Percentiles rank a stretch among this genome's conserved stretches.
Evolutionary conservation across 495 filamentous ascomycete species (phyloP).

Genomic region (Letharia lupina): DNA sequence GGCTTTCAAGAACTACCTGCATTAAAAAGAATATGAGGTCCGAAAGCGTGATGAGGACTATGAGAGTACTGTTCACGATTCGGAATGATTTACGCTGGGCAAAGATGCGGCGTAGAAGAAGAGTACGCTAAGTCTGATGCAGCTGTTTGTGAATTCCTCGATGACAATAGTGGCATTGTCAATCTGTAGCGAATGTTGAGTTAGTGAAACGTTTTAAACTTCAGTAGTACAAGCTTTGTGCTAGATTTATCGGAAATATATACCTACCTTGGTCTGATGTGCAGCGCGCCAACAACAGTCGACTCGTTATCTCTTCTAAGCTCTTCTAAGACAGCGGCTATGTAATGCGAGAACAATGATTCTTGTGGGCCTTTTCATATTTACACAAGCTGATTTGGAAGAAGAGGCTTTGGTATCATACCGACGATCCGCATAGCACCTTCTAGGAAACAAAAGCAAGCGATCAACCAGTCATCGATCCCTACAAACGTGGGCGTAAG

Average conservation of each 20-base stretch:
- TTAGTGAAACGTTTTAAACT: too few species aligned
- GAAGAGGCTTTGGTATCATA: neutral
- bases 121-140: slow-evolving; percentile 14
- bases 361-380: neutral
- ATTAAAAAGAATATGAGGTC: neutral
- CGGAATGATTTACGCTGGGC: neutral
- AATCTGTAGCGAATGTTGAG: neutral
- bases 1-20: neutral
- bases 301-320: neutral
- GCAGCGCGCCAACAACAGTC: neutral
- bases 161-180: neutral
- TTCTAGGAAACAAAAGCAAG: neutral
- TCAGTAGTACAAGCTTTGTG: neutral
- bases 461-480: slow-evolving; percentile 17
- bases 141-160: slow-evolving; percentile 10
- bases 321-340: neutral
- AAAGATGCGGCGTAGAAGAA: slow-evolving; percentile 19
- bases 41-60: slow-evolving; percentile 6
- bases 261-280: neutral
- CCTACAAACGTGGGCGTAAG: slow-evolving; percentile 9
- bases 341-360: neutral
- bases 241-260: too few species aligned
- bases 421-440: slow-evolving; percentile 3
- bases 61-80: slow-evolving; percentile 3
- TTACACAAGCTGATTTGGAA: neutral